These are phyloP conservation scores for Trichosporon sp. DNA, from an alignment of 1,284 basidiomycete genomes.

Conservation along the genomic window DNA sequence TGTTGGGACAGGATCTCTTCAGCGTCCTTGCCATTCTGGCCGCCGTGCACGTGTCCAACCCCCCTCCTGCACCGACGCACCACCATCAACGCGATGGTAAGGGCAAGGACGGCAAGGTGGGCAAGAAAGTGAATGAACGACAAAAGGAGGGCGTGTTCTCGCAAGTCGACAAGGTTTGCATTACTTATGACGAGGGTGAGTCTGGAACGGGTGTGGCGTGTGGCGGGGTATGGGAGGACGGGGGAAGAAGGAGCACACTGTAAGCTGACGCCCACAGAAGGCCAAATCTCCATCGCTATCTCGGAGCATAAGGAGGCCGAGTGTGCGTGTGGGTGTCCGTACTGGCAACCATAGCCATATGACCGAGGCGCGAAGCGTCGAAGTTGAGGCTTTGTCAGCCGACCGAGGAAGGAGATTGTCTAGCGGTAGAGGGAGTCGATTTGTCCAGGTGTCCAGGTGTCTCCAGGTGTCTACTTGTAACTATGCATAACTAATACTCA, in stretches of 20 bases:
- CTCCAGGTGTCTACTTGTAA: no score
- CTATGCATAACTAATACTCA: no score
- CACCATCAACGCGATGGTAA: neutral
- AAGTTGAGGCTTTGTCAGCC: no score
- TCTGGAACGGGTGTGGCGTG: no score
- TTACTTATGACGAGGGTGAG: constrained; percentile 12
- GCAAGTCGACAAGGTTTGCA: constrained; percentile 15
- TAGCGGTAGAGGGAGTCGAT: no score
- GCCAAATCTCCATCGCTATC: constrained; percentile 13
- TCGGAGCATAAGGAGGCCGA: constrained; percentile 8
- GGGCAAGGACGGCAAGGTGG: constrained; percentile 9
- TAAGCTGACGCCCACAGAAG: neutral
- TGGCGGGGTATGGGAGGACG: no score
- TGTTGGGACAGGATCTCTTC: constrained; percentile 25
- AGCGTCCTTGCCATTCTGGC: constrained; percentile 28
- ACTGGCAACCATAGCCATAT: neutral
- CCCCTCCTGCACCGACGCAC: constrained; percentile 13
- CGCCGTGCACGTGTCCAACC: constrained; percentile 5
- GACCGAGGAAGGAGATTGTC: no score
- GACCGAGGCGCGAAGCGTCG: neutral
- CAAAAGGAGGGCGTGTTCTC: neutral
- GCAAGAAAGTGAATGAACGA: constrained; percentile 22
- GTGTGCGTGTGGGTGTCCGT: constrained; percentile 9
- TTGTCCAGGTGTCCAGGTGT: no score
- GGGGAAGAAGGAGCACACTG: no score